These are phyloP conservation scores for Periconia macrospinosa DNA, from an alignment of 2,329 filamentous ascomycete species.

Conservation along the genomic window DNA sequence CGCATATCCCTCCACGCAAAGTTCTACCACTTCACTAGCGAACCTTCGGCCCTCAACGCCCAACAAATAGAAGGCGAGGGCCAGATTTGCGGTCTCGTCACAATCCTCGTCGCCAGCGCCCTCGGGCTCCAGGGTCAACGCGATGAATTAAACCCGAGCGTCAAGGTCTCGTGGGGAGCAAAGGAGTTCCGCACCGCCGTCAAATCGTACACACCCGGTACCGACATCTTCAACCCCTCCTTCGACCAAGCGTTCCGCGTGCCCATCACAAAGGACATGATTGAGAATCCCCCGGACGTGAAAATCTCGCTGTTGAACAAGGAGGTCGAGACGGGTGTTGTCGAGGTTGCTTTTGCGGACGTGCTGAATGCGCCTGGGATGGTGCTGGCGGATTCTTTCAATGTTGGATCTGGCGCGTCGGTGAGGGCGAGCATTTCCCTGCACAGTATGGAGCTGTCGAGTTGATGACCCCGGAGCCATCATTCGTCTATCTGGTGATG, in stretches of 20 bases:
- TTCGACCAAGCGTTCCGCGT: slow-evolving; percentile 52
- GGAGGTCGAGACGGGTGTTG: slow-evolving; percentile 25
- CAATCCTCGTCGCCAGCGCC: slow-evolving; percentile 49
- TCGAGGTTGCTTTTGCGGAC: slow-evolving; percentile 29
- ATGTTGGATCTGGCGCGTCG: slow-evolving; percentile 28
- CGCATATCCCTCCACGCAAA: slow-evolving; percentile 43
- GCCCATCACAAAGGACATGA: slow-evolving; percentile 41
- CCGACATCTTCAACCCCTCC: slow-evolving; percentile 53
- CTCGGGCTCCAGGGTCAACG: slow-evolving; percentile 48
- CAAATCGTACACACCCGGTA: slow-evolving; percentile 49
- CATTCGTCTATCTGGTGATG: background rate
- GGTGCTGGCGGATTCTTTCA: slow-evolving; percentile 21
- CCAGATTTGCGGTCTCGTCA: slow-evolving; percentile 46
- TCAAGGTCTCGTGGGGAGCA: slow-evolving; percentile 48
- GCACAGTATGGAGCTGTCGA: slow-evolving; percentile 17
- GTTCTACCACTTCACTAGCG: slow-evolving; percentile 48
- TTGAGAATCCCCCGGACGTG: slow-evolving; percentile 25
- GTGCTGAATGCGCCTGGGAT: slow-evolving; percentile 25
- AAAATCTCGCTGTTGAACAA: slow-evolving; percentile 32
- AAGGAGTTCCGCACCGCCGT: slow-evolving; percentile 47
- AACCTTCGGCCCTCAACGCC: slow-evolving; percentile 36
- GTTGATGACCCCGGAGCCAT: background rate
- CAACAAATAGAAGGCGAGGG: slow-evolving; percentile 26
- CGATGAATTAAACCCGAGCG: slow-evolving; percentile 50
- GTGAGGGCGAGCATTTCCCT: slow-evolving; percentile 29